phyloP scores from a whole-genome alignment of 2,329 filamentous ascomycete species.

The Tolypocladium ophioglossoides region DNA sequence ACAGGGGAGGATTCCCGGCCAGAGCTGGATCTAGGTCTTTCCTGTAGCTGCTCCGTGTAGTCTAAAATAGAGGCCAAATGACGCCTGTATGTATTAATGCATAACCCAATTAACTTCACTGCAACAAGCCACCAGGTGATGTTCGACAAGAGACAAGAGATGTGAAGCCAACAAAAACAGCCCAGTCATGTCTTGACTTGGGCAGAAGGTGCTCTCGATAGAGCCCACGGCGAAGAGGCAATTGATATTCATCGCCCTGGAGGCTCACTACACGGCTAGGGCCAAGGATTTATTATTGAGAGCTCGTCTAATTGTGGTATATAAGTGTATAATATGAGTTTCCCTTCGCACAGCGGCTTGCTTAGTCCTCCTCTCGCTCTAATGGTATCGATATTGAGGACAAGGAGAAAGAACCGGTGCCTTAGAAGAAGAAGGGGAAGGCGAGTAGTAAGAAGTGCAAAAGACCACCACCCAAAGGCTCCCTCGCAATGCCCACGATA shows the following conservation, averaged over 20 bases:
- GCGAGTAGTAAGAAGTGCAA: too few species aligned
- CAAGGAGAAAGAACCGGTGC: background rate
- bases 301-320: background rate
- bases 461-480: background rate
- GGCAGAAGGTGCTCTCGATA: background rate
- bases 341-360: background rate
- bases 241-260: background rate
- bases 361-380: background rate
- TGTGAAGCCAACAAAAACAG: background rate
- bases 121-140: background rate
- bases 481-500: background rate
- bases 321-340: background rate
- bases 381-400: background rate
- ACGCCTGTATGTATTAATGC: conserved; percentile 7
- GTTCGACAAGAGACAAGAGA: too few species aligned
- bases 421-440: background rate
- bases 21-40: background rate
- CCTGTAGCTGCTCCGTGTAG: background rate
- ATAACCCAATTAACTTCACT: background rate
- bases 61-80: background rate
- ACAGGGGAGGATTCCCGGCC: background rate
- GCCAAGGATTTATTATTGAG: background rate
- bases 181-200: background rate
- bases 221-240: background rate
- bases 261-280: background rate